Evolutionary conservation across 352 stramenopile species (phyloP).

Genomic region (Peronospora destructor): DNA sequence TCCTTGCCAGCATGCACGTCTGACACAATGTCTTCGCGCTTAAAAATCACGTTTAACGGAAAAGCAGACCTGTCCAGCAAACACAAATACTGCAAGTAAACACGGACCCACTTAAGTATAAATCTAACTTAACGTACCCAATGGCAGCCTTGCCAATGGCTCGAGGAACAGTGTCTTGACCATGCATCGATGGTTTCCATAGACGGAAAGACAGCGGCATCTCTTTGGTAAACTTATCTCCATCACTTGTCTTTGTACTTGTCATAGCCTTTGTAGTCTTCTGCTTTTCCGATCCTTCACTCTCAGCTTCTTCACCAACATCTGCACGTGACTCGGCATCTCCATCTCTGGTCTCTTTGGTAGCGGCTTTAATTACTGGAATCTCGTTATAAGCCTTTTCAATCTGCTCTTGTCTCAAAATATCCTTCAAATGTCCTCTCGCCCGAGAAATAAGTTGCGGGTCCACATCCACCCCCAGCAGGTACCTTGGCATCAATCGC

Average conservation of each 20-base stretch:
- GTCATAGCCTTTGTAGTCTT: constrained; percentile 1
- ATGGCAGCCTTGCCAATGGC: constrained; percentile 43
- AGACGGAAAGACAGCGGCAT: constrained; percentile 62
- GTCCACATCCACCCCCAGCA: constrained; percentile 74
- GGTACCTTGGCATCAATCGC: constrained; percentile 39
- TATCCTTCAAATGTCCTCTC: constrained; percentile 52
- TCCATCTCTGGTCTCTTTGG: constrained; percentile 3
- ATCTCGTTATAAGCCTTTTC: constrained; percentile 50
- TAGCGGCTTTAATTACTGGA: constrained; percentile 9
- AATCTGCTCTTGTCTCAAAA: constrained; percentile 52
- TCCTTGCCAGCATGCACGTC: constrained; percentile 53
- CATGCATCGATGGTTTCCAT: constrained; percentile 50
- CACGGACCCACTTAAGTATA: background rate
- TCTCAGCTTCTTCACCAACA: constrained; percentile 1
- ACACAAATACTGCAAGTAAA: background rate
- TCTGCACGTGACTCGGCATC: constrained; percentile 2
- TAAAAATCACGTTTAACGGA: constrained; percentile 77
- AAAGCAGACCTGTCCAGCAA: constrained; percentile 39
- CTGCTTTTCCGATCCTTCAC: background rate
- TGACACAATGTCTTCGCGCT: constrained; percentile 59
- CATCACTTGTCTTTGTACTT: constrained; percentile 3
- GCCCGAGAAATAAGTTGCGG: constrained; percentile 53
- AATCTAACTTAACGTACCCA: constrained; percentile 32
- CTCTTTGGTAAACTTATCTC: constrained; percentile 33
- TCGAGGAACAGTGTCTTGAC: constrained; percentile 26